These are phyloP conservation scores for Mortierella sp. DNA, from an alignment of 371 early-diverging fungal species.

Conservation along the genomic window DNA sequence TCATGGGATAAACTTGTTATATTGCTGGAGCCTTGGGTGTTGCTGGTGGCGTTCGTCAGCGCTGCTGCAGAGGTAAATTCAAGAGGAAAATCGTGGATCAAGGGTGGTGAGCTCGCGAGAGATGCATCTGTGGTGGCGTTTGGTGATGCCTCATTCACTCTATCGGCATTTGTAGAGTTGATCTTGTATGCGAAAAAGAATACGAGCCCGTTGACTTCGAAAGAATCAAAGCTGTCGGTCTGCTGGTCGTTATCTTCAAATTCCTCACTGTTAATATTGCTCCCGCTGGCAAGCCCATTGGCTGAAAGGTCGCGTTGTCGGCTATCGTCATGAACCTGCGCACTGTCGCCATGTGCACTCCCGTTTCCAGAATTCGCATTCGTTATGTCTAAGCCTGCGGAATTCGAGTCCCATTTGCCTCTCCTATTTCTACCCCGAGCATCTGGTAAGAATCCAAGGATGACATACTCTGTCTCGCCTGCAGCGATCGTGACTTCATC, in stretches of 20 bases:
- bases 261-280: conserved; percentile 63
- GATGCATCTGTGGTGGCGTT: conserved; percentile 6
- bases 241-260: conserved; percentile 56
- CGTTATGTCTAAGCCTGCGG: conserved; percentile 9
- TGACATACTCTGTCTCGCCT: conserved; percentile 70
- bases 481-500: conserved; percentile 80
- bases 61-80: conserved; percentile 4
- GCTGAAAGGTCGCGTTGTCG: conserved; percentile 45
- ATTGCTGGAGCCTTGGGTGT: background rate
- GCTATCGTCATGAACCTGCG: conserved; percentile 43
- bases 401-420: conserved; percentile 35
- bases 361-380: conserved; percentile 46
- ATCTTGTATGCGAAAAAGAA: conserved; percentile 86
- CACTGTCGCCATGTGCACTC: conserved; percentile 40
- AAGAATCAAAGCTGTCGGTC: conserved; percentile 55
- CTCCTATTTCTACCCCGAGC: conserved; percentile 40
- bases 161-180: conserved; percentile 14
- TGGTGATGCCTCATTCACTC: background rate
- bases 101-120: conserved; percentile 18
- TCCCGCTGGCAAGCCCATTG: conserved; percentile 37
- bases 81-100: conserved; percentile 11
- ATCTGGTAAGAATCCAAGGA: conserved; percentile 84
- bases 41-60: background rate
- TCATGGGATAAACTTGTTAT: conserved; percentile 10
- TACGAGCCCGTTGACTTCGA: conserved; percentile 85